These are phyloP conservation scores for Aspergillus fischeri DNA, from an alignment of 2,329 filamentous ascomycete species.

Conservation along the genomic window DNA sequence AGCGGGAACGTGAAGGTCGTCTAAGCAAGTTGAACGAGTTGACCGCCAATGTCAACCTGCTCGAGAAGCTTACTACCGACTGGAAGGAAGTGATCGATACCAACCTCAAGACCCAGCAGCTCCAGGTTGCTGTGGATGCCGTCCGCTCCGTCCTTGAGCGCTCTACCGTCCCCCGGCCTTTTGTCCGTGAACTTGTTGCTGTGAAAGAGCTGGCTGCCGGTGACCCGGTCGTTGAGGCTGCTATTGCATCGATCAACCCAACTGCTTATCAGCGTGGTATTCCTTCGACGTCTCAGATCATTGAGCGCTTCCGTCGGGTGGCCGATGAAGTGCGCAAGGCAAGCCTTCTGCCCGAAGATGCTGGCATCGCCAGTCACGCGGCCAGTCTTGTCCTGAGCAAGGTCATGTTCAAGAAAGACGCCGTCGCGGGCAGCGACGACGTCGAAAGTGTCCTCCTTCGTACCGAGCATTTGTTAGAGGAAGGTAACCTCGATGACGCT, in stretches of 20 bases:
- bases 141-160: slow-evolving; percentile 80
- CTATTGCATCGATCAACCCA: slow-evolving; percentile 95
- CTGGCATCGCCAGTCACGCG: slow-evolving; percentile 89
- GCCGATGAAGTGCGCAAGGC: slow-evolving; percentile 92
- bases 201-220: slow-evolving; percentile 86
- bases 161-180: slow-evolving; percentile 70
- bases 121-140: slow-evolving; percentile 92
- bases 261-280: slow-evolving; percentile 89
- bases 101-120: slow-evolving; percentile 90
- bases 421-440: slow-evolving; percentile 75
- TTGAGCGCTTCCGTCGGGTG: slow-evolving; percentile 93
- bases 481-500: slow-evolving; percentile 86
- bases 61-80: slow-evolving; percentile 80
- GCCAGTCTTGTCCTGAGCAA: slow-evolving; percentile 87
- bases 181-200: slow-evolving; percentile 87
- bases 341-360: slow-evolving; percentile 83
- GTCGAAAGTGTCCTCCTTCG: slow-evolving; percentile 90
- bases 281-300: slow-evolving; percentile 74
- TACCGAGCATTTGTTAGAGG: slow-evolving; percentile 85
- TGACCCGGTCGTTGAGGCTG: slow-evolving; percentile 82
- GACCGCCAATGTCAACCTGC: slow-evolving; percentile 69
- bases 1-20: slow-evolving; percentile 80
- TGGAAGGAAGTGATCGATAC: slow-evolving; percentile 89
- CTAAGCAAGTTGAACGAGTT: slow-evolving; percentile 82
- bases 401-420: slow-evolving; percentile 92